Evolutionary conservation across 2,329 filamentous ascomycete species (phyloP).

Genomic region (Emydomyces testavorans): DNA sequence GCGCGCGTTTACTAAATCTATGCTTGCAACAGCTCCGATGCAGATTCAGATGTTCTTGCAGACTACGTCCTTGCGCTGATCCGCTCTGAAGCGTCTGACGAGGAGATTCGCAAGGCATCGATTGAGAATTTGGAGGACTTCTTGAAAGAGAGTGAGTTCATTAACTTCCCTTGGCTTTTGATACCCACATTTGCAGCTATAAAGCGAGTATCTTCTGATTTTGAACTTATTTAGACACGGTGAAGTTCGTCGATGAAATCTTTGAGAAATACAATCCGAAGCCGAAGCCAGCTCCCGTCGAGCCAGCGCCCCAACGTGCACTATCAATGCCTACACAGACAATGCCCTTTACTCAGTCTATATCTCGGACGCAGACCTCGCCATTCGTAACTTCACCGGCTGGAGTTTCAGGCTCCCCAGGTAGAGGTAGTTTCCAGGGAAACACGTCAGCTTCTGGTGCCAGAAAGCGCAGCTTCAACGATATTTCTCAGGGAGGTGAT

Average conservation of each 20-base stretch:
- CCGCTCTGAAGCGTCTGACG: conserved; percentile 44
- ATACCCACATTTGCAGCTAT: too few relatives aligned
- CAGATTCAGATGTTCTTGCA: conserved; percentile 49
- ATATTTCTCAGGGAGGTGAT: conserved; percentile 38
- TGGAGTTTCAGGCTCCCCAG: neutral
- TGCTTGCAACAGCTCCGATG: conserved; percentile 45
- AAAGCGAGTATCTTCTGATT: neutral
- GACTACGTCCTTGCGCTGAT: conserved; percentile 52
- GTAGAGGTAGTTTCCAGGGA: conserved; percentile 17
- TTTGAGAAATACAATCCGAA: conserved; percentile 42
- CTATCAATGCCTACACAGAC: conserved; percentile 17
- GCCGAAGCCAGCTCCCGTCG: conserved; percentile 23
- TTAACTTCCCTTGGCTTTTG: neutral
- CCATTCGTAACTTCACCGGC: conserved; percentile 18
- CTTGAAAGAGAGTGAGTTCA: conserved; percentile 40
- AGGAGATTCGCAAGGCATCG: conserved; percentile 42
- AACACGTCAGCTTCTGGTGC: conserved; percentile 25
- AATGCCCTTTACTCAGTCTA: conserved; percentile 14
- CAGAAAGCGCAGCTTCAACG: conserved; percentile 44
- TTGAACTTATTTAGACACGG: conserved; percentile 33
- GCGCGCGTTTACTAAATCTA: neutral
- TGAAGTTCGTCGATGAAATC: conserved; percentile 45
- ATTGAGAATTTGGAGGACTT: conserved; percentile 49
- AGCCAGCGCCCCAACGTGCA: conserved; percentile 18
- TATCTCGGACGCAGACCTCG: conserved; percentile 15